Evolutionary conservation across 768 basidiomycete species (phyloP), one percentile per base, ranked within the genome.

Genomic region (Crucibulum laeve): DNA sequence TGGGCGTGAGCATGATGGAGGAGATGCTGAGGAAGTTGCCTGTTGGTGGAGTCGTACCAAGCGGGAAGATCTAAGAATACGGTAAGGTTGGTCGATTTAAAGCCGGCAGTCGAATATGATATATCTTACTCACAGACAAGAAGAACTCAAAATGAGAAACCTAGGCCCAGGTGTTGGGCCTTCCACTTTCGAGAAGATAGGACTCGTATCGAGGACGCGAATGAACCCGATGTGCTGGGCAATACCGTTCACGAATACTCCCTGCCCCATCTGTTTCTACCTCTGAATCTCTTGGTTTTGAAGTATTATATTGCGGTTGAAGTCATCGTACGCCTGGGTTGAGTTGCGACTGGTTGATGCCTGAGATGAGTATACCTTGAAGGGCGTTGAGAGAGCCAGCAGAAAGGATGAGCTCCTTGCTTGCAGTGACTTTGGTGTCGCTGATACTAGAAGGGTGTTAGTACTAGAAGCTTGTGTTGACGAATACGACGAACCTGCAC

Each of bases 371-470:
- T 3, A 69, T 51, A 15, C 68, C 55, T n/a, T 52, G 55, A 1
- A 67, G 67, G 0, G 66, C 69, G 14, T 56, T 58, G 26, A 69
- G 53, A 7, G 61, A 48, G 1, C 70, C 69, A 8, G 67, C 63
- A 4, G 66, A 67, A 4, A 70, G 53, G 25, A 69, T 57, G 15
- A 68, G 47, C 40, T 70, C 68, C 24, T 64, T 65, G 1, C 13
- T 40, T 0, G 65, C 66, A 1, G 44, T 55, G 10, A 62, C 32
- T 3, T 44, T 44, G 34, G n/a, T n/a, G 25, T 24, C 4, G 42
- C 30, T 14, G 44, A 35, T 10, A 44, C 56, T 54, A 22, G 13
- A 38, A 15, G 17, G n/a, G 32, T 18, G 22, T 37, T 14, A 22
- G 30, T 41, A 15, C n/a, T n/a, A 19, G 14, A 24, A 5, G n/a